Evolutionary conservation across 768 basidiomycete species (phyloP).

Genomic region (Suillus brevipes): DNA sequence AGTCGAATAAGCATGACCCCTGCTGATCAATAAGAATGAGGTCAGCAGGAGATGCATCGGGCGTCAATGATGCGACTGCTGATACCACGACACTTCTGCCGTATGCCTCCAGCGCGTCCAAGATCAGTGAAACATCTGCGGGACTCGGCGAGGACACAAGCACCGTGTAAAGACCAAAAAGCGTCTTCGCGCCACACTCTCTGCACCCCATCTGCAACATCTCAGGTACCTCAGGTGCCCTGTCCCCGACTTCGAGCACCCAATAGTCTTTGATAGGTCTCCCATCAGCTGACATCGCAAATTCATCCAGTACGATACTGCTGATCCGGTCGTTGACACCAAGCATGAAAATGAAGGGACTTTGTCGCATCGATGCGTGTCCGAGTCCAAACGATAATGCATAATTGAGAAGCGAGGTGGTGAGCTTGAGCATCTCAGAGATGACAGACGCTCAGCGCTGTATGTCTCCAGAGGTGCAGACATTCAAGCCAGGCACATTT

Average conservation of each 20-base stretch:
- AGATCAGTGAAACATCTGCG: constrained; percentile 9
- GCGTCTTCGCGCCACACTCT: constrained; percentile 9
- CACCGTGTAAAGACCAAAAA: constrained; percentile 24
- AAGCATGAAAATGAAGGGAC: constrained; percentile 32
- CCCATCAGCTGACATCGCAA: not conserved
- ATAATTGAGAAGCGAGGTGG: constrained; percentile 10
- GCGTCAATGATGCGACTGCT: not conserved
- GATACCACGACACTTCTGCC: not conserved
- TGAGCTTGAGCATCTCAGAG: constrained; percentile 28
- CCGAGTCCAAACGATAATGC: not conserved
- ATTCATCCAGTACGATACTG: constrained; percentile 14
- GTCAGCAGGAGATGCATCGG: constrained; percentile 18
- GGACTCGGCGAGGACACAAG: constrained; percentile 15
- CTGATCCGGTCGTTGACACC: constrained; percentile 17
- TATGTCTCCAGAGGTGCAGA: constrained; percentile 20
- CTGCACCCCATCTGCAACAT: constrained; percentile 17
- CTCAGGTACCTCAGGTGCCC: constrained; percentile 15
- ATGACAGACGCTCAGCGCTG: constrained; percentile 29
- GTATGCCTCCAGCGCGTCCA: not conserved
- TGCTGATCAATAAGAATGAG: constrained; percentile 34
- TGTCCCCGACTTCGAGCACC: constrained; percentile 12
- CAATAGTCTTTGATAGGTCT: constrained; percentile 7
- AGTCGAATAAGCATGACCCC: constrained; percentile 36
- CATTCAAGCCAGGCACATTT: no score
- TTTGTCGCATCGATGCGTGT: constrained; percentile 17